phyloP scores from a whole-genome alignment of 1,284 basidiomycete species.

The Thelephora terrestris region DNA sequence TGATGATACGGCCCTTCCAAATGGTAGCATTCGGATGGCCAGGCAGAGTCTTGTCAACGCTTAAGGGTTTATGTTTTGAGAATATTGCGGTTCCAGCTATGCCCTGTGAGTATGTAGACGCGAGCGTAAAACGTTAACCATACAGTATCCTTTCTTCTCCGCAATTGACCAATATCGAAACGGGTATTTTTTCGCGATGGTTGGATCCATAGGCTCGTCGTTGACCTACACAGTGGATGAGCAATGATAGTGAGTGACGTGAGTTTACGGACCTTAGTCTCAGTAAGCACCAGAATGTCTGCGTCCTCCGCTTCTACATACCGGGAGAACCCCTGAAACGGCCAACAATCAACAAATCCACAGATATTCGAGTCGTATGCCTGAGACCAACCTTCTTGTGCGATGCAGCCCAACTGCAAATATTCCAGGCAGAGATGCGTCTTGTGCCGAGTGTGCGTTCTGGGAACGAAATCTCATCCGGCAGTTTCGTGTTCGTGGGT shows the following conservation, averaged over 20 bases:
- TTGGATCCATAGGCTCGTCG: constrained; percentile 48
- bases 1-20: constrained; percentile 71
- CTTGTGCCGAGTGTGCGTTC: constrained; percentile 34
- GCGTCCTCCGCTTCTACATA: constrained; percentile 80
- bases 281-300: constrained; percentile 70
- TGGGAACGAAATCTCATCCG: constrained; percentile 53
- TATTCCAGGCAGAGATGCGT: constrained; percentile 67
- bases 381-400: constrained; percentile 51
- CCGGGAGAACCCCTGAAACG: constrained; percentile 57
- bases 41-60: constrained; percentile 57
- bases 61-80: constrained; percentile 67
- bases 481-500: constrained; percentile 65
- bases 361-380: background rate
- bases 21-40: constrained; percentile 53
- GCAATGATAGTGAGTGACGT: background rate
- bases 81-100: constrained; percentile 78
- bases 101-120: background rate
- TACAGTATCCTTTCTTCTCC: constrained; percentile 68
- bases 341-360: background rate
- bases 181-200: constrained; percentile 47
- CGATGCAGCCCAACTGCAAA: constrained; percentile 58
- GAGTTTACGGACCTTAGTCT: constrained; percentile 57
- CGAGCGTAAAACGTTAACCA: constrained; percentile 2
- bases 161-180: constrained; percentile 70
- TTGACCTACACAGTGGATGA: constrained; percentile 43